Conservation (phyloP, 169 alveolate genomes). For the Toxoplasma gondii region DNA sequence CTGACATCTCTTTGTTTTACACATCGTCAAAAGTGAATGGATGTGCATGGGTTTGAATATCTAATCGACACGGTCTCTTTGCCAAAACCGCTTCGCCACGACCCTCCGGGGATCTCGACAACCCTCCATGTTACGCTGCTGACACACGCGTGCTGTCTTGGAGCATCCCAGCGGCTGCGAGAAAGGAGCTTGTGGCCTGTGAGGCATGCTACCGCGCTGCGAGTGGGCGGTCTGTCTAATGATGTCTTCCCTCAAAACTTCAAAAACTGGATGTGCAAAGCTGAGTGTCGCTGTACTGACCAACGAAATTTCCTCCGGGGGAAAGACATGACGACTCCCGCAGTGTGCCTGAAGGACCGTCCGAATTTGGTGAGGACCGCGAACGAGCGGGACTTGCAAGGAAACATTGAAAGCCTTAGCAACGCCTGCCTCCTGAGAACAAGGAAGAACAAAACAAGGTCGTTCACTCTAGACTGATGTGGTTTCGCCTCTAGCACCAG, state of each 20-base stretch:
- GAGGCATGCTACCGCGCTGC: too few species aligned
- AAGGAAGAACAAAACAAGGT: background rate
- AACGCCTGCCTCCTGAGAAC: constrained; percentile 58
- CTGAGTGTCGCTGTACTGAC: background rate
- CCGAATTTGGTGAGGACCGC: constrained; percentile 45
- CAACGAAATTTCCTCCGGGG: constrained; percentile 50
- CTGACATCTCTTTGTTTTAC: too few species aligned
- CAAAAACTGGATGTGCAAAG: too few species aligned
- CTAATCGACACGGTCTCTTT: too few species aligned
- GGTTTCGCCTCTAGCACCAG: background rate
- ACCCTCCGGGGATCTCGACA: too few species aligned
- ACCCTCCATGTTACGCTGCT: background rate
- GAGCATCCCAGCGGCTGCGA: too few species aligned
- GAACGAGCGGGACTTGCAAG: constrained; percentile 68
- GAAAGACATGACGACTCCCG: constrained; percentile 50
- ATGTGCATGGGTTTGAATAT: too few species aligned
- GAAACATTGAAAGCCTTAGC: constrained; percentile 69
- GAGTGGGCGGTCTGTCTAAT: too few species aligned
- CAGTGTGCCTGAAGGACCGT: constrained; percentile 59
- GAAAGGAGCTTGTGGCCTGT: too few species aligned
- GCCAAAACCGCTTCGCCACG: too few species aligned
- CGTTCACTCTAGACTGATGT: background rate
- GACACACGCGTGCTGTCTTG: background rate
- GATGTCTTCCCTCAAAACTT: too few species aligned
- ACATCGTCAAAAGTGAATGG: too few species aligned